phyloP scores from a whole-genome alignment of 2,329 filamentous ascomycete species.

The Talaromyces sp. region DNA sequence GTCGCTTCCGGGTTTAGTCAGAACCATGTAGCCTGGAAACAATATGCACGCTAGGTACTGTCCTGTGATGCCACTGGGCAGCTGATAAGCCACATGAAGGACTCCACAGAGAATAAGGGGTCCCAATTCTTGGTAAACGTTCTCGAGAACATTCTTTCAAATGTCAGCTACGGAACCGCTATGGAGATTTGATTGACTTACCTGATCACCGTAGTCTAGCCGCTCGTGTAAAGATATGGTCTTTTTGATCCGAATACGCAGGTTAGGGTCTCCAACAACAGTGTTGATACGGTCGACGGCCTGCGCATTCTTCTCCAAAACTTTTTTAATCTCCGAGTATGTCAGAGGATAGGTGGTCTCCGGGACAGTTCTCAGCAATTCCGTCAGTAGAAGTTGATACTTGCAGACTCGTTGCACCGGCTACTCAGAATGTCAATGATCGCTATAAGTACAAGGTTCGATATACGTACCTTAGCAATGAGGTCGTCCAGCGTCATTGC shows the following conservation, averaged over 20 bases:
- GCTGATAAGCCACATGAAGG: conserved; percentile 79
- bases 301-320: conserved; percentile 68
- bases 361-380: conserved; percentile 78
- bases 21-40: conserved; percentile 75
- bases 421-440: conserved; percentile 43
- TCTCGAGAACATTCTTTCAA: conserved; percentile 34
- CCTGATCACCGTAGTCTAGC: conserved; percentile 69
- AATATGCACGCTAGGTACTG: conserved; percentile 81
- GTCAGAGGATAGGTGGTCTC: conserved; percentile 80
- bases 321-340: conserved; percentile 73
- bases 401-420: conserved; percentile 90
- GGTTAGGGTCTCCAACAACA: conserved; percentile 71
- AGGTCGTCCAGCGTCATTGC: conserved; percentile 80
- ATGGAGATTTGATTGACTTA: conserved; percentile 40
- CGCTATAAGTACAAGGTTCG: neutral
- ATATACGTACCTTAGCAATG: conserved; percentile 70
- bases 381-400: conserved; percentile 82
- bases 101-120: conserved; percentile 78
- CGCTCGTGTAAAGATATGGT: conserved; percentile 83
- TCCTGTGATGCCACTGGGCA: conserved; percentile 63
- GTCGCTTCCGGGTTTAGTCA: conserved; percentile 65
- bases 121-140: conserved; percentile 74
- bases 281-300: conserved; percentile 77
- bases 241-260: conserved; percentile 68
- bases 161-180: conserved; percentile 11